phyloP scores from a whole-genome alignment of 768 basidiomycete genomes.

The Pilatotrama ljubarskyi region DNA sequence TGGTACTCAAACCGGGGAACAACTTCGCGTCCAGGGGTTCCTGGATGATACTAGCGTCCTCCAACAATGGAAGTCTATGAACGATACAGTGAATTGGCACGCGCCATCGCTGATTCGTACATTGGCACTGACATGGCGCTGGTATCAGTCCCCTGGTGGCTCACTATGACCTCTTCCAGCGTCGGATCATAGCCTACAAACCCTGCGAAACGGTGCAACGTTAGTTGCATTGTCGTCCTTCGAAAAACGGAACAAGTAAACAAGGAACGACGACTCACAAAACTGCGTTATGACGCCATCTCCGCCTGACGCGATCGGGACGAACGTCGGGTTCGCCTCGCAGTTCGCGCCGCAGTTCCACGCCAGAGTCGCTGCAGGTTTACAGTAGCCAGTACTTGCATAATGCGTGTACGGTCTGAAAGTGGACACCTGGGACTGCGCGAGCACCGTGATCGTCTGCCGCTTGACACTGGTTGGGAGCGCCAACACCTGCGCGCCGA shows the following conservation, averaged over 20 bases:
- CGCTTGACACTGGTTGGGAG: slow-evolving; percentile 4
- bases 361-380: slow-evolving; percentile 24
- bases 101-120: neutral
- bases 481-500: slow-evolving; percentile 1
- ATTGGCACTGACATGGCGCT: slow-evolving; percentile 29
- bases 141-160: slow-evolving; percentile 41
- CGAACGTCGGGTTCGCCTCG: slow-evolving; percentile 46
- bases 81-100: neutral
- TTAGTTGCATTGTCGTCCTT: too few species aligned
- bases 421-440: slow-evolving; percentile 25
- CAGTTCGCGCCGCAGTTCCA: slow-evolving; percentile 43
- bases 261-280: slow-evolving; percentile 31
- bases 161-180: slow-evolving; percentile 37
- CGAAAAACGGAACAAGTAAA: too few species aligned
- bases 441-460: slow-evolving; percentile 27
- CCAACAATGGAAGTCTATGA: slow-evolving; percentile 39
- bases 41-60: slow-evolving; percentile 44
- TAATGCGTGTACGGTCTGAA: slow-evolving; percentile 34
- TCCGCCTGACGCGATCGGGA: slow-evolving; percentile 50
- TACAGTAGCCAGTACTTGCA: slow-evolving; percentile 36
- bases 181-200: slow-evolving; percentile 53
- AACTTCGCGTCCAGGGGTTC: slow-evolving; percentile 37
- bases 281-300: slow-evolving; percentile 43
- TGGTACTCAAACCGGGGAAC: slow-evolving; percentile 50
- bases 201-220: slow-evolving; percentile 43